Evolutionary conservation across 1,284 basidiomycete species (phyloP), one percentile per base, ranked within the genome.

Genomic region (Trichosporon asahii): DNA sequence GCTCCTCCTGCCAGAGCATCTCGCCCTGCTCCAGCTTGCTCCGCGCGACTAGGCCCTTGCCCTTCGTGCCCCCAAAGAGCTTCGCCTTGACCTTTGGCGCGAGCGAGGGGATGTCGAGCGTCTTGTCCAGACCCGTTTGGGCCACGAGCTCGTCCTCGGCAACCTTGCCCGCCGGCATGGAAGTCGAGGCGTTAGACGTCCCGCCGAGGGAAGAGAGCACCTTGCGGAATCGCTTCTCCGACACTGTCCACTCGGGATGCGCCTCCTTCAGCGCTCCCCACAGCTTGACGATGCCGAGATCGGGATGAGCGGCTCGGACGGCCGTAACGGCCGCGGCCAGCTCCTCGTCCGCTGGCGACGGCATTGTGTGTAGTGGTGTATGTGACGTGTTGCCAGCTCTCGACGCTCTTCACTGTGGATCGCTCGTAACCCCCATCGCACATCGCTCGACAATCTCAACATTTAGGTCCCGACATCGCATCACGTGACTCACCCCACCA

Each of bases 31-130:
- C 81, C 69, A 95, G 90, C 64, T 86, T 84, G 67, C 88, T 86
- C 29, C 83, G 88, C 1, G 92, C 91, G 0, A 95, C 87, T 33
- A 95, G 85, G 0, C 94, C 94, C 77, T 95, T 95, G 9, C 93
- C 93, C 77, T 91, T 93, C 71, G 86, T 84, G 67, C 86, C 85
- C 65, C 89, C 86, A 77, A 93, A 94, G 82, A 89, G 87, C 76
- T 86, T 87, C 1, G 91, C 90, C 67, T 88, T 85, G 12, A 92
- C 86, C 77, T 90, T 91, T 4, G 79, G 79, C 27, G 89, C 88
- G 86, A 89, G 90, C 69, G 86, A 86, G 2, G 80, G 73, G 33
- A 90, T 79, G 76, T 92, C 88, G 5, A 94, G 85, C 23, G 86
- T 85, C n/a, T 88, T 80, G 74, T 92, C 89, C 40, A 92, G 75